A percentile compares a stretch with the other conserved stretches of the same genome.
Conservation (phyloP, 768 basidiomycete species). For the Clavaria fumosa region DNA sequence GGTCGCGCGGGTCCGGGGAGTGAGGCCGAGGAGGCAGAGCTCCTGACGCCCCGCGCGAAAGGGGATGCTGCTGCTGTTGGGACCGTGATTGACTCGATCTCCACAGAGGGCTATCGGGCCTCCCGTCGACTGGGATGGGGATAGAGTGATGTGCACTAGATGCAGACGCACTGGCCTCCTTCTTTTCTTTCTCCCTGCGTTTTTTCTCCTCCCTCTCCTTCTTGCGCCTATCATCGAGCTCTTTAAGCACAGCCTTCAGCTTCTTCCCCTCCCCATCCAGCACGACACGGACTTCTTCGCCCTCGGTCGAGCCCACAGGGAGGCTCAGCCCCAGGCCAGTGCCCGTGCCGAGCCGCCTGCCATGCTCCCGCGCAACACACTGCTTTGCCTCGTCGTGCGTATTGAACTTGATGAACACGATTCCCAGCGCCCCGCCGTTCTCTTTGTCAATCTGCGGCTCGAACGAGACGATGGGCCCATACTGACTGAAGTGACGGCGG, state of each 20-base stretch:
- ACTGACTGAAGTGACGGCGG: constrained; percentile 42
- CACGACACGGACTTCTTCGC: constrained; percentile 55
- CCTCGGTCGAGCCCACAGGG: constrained; percentile 22
- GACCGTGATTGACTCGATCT: neutral
- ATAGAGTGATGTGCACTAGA: no score
- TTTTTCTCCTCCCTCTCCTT: constrained; percentile 30
- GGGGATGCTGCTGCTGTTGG: neutral
- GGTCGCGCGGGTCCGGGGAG: neutral
- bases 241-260: constrained; percentile 49
- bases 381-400: constrained; percentile 51
- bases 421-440: constrained; percentile 72
- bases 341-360: constrained; percentile 35
- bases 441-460: constrained; percentile 67
- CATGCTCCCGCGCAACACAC: constrained; percentile 54
- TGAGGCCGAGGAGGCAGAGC: neutral
- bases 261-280: constrained; percentile 63
- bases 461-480: constrained; percentile 50
- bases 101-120: constrained; percentile 5
- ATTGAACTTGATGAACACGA: constrained; percentile 57
- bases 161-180: constrained; percentile 4
- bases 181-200: constrained; percentile 17
- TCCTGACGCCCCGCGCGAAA: neutral
- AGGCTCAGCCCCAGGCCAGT: constrained; percentile 25
- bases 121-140: no score
- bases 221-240: constrained; percentile 42